A percentile compares a stretch with the other conserved stretches of the same genome.
Conservation (phyloP, 176 grass and related monocot species). For the Rhynchospora pubera region DNA sequence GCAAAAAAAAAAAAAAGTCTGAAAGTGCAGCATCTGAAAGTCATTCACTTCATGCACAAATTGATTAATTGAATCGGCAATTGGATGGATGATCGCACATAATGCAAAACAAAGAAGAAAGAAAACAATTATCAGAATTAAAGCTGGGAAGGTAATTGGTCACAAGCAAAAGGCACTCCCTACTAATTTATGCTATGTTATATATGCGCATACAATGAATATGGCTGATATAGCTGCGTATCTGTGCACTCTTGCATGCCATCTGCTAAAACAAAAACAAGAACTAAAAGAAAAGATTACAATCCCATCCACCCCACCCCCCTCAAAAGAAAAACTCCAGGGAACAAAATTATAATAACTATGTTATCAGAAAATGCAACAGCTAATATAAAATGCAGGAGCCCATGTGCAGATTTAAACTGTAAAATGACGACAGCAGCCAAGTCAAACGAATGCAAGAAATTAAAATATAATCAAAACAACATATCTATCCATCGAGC, state of each 20-base stretch:
- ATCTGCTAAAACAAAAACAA: background rate
- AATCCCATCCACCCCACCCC: background rate
- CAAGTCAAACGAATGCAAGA: background rate
- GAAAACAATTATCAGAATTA: background rate
- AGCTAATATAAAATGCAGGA: background rate
- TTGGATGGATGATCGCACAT: background rate
- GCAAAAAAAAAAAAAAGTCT: background rate
- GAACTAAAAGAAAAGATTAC: background rate
- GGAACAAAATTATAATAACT: background rate
- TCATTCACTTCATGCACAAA: background rate
- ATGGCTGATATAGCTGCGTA: background rate
- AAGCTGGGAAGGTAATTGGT: background rate
- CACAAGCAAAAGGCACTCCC: background rate
- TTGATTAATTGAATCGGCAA: background rate
- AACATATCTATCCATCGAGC: background rate
- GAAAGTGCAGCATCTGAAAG: background rate
- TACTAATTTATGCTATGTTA: background rate
- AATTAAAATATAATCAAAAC: background rate
- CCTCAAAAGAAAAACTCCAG: no score
- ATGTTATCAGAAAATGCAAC: background rate
- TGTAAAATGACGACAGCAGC: background rate
- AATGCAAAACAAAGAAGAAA: background rate
- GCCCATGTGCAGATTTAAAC: background rate
- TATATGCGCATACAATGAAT: background rate
- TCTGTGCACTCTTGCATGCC: no score